Base-by-base conservation (phyloP, 164 flowering plant species). In the Euptelea pleiosperma region DNA sequence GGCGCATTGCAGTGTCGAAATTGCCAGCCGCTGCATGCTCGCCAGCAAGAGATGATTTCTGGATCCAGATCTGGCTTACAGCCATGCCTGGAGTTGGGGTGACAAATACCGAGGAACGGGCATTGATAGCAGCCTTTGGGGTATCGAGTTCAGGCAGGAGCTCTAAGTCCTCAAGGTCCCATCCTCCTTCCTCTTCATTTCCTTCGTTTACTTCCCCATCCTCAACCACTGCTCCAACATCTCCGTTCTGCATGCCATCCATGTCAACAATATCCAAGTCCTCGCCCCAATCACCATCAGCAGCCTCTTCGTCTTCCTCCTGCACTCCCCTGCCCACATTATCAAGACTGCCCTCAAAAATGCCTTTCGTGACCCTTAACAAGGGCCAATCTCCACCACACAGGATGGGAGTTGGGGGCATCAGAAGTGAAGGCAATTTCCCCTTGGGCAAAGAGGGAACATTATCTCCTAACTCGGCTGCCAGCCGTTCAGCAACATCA, bases 321-420 rank as follows among this genome's bases (percentile, higher is more conserved):
- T 61, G 57, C 2, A 37, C 62, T 44, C 65, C 71, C 61, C 60
- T 63, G 8, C 71, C 76, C 21, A 57, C 35, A 49, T 66, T 60
- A 29, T 75, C 73, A 2, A 71, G 61, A 4, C 72, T 69, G 65
- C 77, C 70, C 24, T 72, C 79, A 31, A 75, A 75, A n/a, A 75
- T 72, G 43, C 79, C 79, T 47, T 52, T 72, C 71, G 46, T 65
- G 22, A 75, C 79, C 52, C 66, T 75, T 43, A 75, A 44, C 58
- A 75, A 47, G 33, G 79, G 79, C 79, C 79, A 75, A 39, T 75
- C 73, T 58, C 76, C 79, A 42, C 73, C 71, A 52, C 76, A 68
- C 26, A 56, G 11, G 14, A 75, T 25, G 30, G 79, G 79, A 0
- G 58, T 26, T 25, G 79, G 73, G 11, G 76, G 76, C n/a, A 65